Evolutionary conservation across 495 filamentous ascomycete species (phyloP).

Genomic region (Bombardia bombarda): DNA sequence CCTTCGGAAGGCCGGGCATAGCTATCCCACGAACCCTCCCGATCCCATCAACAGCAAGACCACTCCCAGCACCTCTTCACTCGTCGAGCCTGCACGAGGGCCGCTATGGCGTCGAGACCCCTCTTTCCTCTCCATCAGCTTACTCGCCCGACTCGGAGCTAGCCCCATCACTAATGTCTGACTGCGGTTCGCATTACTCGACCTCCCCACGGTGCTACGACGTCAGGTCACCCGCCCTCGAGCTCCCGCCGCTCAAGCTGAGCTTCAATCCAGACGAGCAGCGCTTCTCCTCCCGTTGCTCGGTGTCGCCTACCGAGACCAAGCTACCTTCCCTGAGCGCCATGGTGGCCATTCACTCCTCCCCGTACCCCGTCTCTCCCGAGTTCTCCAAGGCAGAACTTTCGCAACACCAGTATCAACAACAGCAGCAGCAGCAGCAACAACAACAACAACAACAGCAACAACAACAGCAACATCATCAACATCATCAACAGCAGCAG

Average conservation of each 20-base stretch:
- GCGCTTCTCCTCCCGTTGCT: conserved; percentile 1
- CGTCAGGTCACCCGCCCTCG: background rate
- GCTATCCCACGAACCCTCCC: conserved; percentile 4
- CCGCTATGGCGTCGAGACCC: conserved; percentile 1
- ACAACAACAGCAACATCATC: background rate
- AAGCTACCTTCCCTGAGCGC: conserved; percentile 13
- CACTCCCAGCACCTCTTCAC: conserved; percentile 10
- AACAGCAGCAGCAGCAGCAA: too few relatives aligned
- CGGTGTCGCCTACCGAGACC: background rate
- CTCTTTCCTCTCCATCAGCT: conserved; percentile 6
- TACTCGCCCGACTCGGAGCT: conserved; percentile 18
- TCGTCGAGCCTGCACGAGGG: conserved; percentile 14
- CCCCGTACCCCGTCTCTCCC: background rate
- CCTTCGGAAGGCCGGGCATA: background rate
- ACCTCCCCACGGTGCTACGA: conserved; percentile 2
- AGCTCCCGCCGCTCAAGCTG: conserved; percentile 15
- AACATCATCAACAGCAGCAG: background rate
- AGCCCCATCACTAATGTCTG: conserved; percentile 20
- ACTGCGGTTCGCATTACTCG: conserved; percentile 17
- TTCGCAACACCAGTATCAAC: background rate
- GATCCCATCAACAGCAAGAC: background rate
- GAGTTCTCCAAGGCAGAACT: background rate
- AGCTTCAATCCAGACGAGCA: background rate
- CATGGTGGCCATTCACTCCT: conserved; percentile 10
- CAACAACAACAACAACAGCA: background rate